Conservation (phyloP, 2,329 filamentous ascomycete species). For the Exophiala spinifera region DNA sequence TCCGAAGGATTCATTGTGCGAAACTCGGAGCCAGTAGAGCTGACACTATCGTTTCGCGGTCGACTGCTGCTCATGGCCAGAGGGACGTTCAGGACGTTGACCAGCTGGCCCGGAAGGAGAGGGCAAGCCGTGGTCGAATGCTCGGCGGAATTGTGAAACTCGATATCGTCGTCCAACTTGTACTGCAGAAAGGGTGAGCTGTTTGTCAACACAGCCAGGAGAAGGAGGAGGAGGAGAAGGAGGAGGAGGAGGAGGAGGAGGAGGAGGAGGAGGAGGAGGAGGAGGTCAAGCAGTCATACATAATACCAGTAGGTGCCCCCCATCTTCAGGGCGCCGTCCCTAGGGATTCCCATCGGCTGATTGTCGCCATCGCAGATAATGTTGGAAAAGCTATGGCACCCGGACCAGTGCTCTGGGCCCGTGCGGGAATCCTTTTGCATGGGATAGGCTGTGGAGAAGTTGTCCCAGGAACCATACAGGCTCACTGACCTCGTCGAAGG, state of each 20-base stretch:
- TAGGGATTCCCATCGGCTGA: conserved; percentile 49
- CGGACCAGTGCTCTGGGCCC: conserved; percentile 75
- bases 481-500: conserved; percentile 60
- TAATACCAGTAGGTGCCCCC: conserved; percentile 95
- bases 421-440: conserved; percentile 78
- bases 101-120: conserved; percentile 78
- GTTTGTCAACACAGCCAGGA: too few relatives aligned
- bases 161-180: conserved; percentile 72
- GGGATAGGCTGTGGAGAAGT: conserved; percentile 73
- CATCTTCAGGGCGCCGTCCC: conserved; percentile 83
- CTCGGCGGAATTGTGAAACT: conserved; percentile 69
- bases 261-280: too few relatives aligned
- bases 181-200: conserved; percentile 57
- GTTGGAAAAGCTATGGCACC: conserved; percentile 80
- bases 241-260: background rate
- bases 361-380: conserved; percentile 76
- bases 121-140: conserved; percentile 78
- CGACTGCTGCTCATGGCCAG: conserved; percentile 56
- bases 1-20: conserved; percentile 76
- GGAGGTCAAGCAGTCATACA: conserved; percentile 52
- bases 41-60: conserved; percentile 63
- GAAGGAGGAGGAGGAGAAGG: too few relatives aligned
- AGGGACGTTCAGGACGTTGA: conserved; percentile 83
- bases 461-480: conserved; percentile 92
- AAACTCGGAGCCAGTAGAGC: conserved; percentile 56